Percentiles rank a stretch among this genome's conserved stretches.
phyloP scores from a whole-genome alignment of 2,329 filamentous ascomycete genomes.

The Aureobasidium sp. region DNA sequence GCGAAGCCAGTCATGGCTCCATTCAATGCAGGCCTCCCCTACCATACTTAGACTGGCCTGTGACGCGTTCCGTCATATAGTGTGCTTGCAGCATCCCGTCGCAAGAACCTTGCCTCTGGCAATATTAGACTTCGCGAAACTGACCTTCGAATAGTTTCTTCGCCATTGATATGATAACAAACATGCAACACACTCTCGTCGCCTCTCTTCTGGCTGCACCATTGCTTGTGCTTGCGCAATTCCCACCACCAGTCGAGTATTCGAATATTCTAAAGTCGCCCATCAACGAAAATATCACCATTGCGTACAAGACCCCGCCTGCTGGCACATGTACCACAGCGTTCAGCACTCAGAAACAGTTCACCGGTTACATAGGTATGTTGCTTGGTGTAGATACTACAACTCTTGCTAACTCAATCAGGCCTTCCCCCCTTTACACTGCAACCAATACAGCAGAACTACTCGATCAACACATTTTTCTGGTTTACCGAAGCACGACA shows the following conservation, averaged over 20 bases:
- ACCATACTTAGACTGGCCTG: too few species aligned
- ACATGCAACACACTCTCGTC: not conserved
- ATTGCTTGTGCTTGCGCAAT: slow-evolving; percentile 28
- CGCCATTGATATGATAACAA: not conserved
- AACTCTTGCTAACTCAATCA: not conserved
- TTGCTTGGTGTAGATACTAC: not conserved
- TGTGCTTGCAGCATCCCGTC: not conserved
- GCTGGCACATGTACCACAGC: slow-evolving; percentile 57
- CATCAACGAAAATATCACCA: slow-evolving; percentile 55
- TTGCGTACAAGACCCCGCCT: slow-evolving; percentile 59
- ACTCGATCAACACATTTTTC: slow-evolving; percentile 58
- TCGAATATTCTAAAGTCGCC: slow-evolving; percentile 54
- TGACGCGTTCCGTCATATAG: not conserved
- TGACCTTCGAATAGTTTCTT: not conserved
- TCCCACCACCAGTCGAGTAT: slow-evolving; percentile 33
- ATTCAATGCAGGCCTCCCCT: too few species aligned
- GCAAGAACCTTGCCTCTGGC: not conserved
- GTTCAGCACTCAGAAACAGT: slow-evolving; percentile 60
- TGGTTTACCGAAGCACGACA: slow-evolving; percentile 56
- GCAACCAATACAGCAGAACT: slow-evolving; percentile 43
- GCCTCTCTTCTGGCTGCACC: not conserved
- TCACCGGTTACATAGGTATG: slow-evolving; percentile 57
- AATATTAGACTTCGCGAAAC: not conserved
- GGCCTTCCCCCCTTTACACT: slow-evolving; percentile 42
- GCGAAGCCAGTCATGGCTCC: not conserved